A percentile compares a stretch with the other conserved stretches of the same genome.
These are phyloP conservation scores for Pichia sp. DNA, from an alignment of 1,139 yeast species.

Conservation along the genomic window DNA sequence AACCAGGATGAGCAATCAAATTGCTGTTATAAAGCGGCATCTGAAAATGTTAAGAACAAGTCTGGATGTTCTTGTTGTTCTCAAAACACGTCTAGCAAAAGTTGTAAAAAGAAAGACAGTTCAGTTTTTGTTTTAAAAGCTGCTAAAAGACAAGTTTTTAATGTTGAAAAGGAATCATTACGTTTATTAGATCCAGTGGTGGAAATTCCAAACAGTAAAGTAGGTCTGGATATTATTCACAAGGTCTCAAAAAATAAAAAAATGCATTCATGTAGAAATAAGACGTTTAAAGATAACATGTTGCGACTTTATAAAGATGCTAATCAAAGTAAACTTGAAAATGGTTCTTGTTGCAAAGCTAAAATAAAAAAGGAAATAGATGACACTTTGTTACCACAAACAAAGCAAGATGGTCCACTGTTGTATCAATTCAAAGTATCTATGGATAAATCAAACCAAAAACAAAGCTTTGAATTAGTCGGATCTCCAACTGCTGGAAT, in stretches of 20 bases:
- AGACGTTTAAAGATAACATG: conserved; percentile 3
- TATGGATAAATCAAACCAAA: background rate
- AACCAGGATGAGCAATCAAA: background rate
- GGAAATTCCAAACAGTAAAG: conserved; percentile 29
- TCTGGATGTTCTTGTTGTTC: conserved; percentile 11
- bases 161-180: conserved; percentile 39
- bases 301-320: conserved; percentile 12
- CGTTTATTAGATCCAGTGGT: conserved; percentile 30
- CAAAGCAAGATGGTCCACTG: background rate
- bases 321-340: background rate
- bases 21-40: background rate
- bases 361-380: background rate
- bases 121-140: conserved; percentile 43
- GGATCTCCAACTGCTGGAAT: no score
- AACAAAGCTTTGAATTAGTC: no score
- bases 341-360: conserved; percentile 1
- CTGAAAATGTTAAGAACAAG: background rate
- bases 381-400: background rate
- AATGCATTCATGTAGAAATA: conserved; percentile 11
- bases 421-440: conserved; percentile 7
- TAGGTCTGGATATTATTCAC: conserved; percentile 27
- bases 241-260: conserved; percentile 17
- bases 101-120: conserved; percentile 10
- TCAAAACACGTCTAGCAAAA: background rate
- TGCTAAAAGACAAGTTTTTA: conserved; percentile 46